Conservation (phyloP, 2,329 filamentous ascomycete species). For the Cryphonectria parasitica region DNA sequence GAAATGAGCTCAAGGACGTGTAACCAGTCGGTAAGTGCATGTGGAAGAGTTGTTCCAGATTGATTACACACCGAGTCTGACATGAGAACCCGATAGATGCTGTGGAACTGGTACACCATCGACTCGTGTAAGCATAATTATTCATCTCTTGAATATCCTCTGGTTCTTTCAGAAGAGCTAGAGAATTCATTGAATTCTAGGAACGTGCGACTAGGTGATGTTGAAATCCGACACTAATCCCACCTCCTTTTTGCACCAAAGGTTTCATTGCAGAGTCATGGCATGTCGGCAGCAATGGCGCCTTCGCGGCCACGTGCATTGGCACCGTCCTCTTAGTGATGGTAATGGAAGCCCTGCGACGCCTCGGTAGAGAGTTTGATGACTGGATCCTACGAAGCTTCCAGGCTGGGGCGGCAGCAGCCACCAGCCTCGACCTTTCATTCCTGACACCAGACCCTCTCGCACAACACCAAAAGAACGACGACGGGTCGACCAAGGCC, state of each 20-base stretch:
- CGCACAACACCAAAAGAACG: not conserved
- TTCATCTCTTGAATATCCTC: not conserved
- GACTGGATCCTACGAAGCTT: constrained; percentile 45
- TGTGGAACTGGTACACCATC: constrained; percentile 31
- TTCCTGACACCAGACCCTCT: not conserved
- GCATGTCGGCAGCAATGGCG: constrained; percentile 45
- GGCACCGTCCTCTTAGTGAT: constrained; percentile 47
- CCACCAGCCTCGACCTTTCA: constrained; percentile 32
- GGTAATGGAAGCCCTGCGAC: constrained; percentile 45
- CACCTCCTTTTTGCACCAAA: constrained; percentile 4
- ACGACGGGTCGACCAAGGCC: constrained; percentile 27
- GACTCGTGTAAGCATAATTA: constrained; percentile 22
- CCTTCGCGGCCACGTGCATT: constrained; percentile 50
- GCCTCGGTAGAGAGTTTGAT: constrained; percentile 48
- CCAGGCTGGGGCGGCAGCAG: constrained; percentile 41
- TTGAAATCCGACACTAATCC: not conserved
- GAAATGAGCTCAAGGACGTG: constrained; percentile 20
- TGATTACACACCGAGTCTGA: not conserved
- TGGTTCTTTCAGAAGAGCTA: not conserved
- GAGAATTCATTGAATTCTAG: not conserved
- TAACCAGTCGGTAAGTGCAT: constrained; percentile 28
- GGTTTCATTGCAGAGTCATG: constrained; percentile 46
- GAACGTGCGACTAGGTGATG: not conserved
- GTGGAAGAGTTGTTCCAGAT: not conserved
- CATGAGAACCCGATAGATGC: constrained; percentile 14